Base-by-base conservation (phyloP, 2,329 filamentous ascomycete genomes). In the Rhynchosporium graminicola region DNA sequence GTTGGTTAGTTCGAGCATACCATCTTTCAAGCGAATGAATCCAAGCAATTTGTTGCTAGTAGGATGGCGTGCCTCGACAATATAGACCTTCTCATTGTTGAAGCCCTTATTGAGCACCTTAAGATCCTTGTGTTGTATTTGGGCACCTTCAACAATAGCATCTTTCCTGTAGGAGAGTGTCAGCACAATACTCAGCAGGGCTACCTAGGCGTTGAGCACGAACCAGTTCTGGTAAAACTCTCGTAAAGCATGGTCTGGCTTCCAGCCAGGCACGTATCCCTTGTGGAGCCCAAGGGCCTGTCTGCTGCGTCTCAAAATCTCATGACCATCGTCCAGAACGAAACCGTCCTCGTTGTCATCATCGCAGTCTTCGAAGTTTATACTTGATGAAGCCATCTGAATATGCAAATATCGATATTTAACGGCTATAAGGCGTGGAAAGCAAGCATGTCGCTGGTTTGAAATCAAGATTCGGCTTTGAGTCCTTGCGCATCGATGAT, bases 1-100 rank as follows among this genome's bases (percentile, higher is more conserved):
- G 50, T 73, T 73, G 1, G 65, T 65, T 6, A 73, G 42, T 42
- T 71, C 67, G 4, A 71, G 28, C 6, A 26, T 38, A 2, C 69
- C 69, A 8, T 68, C 63, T 3, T 69, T 50, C 29, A 67, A 71
- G 0, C 59, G 63, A 47, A 73, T 70, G 51, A 61, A 72, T 4
- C 71, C 71, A 20, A 72, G 50, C 8, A 68, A 33, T 7, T 60
- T 15, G 8, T 20, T 20, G 20, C 20, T 20, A 20, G 20, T 20
- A 20, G 20, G 20, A 20, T 20, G 20, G 20, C 20, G 20, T 20
- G 20, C 20, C 20, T 20, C 20, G 20, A 20, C 20, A 20, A 20
- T 20, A 20, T 20, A 20, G 20, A 20, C 20, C 20, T 20, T 20
- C 20, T 20, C 1, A 20, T 20, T 20, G 20, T 1, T 20, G 20